Base-by-base conservation (phyloP, 2,329 filamentous ascomycete genomes). In the Neophaeococcomyces aloes region DNA sequence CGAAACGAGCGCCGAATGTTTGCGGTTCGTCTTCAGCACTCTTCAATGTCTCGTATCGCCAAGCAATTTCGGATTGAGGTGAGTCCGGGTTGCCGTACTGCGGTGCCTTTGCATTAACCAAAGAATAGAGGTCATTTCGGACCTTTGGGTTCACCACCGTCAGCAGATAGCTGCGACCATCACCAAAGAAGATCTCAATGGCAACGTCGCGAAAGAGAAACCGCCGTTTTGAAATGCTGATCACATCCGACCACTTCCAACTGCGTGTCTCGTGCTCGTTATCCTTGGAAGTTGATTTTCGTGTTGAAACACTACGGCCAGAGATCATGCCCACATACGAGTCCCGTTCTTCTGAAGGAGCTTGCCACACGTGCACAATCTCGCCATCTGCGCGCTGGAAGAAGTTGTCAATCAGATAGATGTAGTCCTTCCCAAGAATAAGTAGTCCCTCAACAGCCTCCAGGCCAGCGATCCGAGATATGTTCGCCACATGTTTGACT, bases 111-210 rank as follows among this genome's bases (percentile, higher is more conserved):
- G 70, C 72, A 17, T 80, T 72, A 39, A 98, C 77, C 51, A 83
- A 85, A 13, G 73, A 70, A 53, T 85, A 87, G 2, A 98, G 70
- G 45, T 89, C 84, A 58, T 98, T 86, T 48, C 91, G 77, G 29
- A 79, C 69, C 25, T 68, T 65, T 0, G 83, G 74, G 29, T 83
- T 86, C 45, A 87, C 82, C 2, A 87, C 80, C 0, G 89, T 96
- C 45, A 98, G 65, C 13, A 98, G 71, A 60, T 96, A 98, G 65
- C 91, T 98, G 44, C 87, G 81, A 1, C 91, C 91, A 59, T 98
- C 93, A 0, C 87, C 88, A 60, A 98, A 98, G 67, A 98, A 98
- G 2, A 95, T 76, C 59, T 98, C 91, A n/a, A 96, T 79, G 0
- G 86, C 87, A 10, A 98, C 91, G 57, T 98, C 89, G 19, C 91